Percentiles rank a stretch among this genome's conserved stretches.
Conservation (phyloP, 352 stramenopile species). For the Phytophthora megakarya region DNA sequence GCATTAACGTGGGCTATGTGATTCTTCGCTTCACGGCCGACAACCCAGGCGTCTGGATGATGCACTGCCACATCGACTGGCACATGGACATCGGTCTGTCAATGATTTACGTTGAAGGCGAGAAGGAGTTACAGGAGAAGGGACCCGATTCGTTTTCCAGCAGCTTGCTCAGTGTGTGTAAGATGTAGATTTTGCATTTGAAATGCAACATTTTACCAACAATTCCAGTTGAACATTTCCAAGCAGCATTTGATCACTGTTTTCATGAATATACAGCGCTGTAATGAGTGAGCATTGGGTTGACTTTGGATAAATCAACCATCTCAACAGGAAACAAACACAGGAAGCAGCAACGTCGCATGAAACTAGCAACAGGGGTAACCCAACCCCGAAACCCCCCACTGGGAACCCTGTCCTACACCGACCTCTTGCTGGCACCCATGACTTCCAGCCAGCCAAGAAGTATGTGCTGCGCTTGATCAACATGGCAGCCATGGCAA, state of each 20-base stretch:
- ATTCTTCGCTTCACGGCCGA: conserved; percentile 38
- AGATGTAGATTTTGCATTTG: too few species aligned
- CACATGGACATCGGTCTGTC: conserved; percentile 40
- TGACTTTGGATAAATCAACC: not conserved
- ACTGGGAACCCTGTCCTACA: too few species aligned
- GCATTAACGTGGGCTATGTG: conserved; percentile 25
- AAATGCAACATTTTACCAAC: too few species aligned
- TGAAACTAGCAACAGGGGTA: too few species aligned
- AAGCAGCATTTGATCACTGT: not conserved
- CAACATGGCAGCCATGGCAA: conserved; percentile 32
- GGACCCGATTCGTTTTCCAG: conserved; percentile 15
- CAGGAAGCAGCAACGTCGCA: too few species aligned
- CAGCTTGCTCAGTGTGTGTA: conserved; percentile 33
- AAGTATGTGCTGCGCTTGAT: conserved; percentile 40
- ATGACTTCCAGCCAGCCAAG: conserved; percentile 22
- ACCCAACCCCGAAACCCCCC: too few species aligned
- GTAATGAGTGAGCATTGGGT: not conserved
- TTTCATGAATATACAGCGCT: not conserved
- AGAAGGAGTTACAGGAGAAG: conserved; percentile 23
- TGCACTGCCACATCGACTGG: conserved; percentile 44
- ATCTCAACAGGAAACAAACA: not conserved
- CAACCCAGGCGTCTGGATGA: conserved; percentile 38
- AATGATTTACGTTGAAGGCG: conserved; percentile 36
- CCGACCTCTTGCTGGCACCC: too few species aligned
- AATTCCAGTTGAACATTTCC: not conserved